phyloP scores from a whole-genome alignment of 176 grass and related monocot species.

The Cenchrus fungigraminus region DNA sequence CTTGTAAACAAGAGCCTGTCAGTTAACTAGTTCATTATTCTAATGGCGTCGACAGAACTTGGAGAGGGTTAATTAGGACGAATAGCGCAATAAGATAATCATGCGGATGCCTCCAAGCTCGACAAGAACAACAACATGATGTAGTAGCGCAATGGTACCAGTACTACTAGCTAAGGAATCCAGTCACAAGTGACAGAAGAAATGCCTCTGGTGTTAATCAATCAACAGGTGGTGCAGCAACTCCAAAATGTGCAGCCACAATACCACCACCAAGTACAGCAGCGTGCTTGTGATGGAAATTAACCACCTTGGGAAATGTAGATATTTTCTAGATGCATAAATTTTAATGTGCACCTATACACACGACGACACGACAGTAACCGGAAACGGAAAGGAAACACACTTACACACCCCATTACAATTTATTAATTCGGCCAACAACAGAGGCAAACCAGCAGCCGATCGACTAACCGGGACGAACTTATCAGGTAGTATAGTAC shows the following conservation, averaged over 20 bases:
- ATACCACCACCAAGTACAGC: conserved; percentile 35
- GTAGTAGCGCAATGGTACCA: neutral
- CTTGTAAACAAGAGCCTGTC: too few relatives aligned
- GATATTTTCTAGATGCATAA: too few relatives aligned
- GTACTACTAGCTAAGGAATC: conserved; percentile 37
- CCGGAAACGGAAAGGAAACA: too few relatives aligned
- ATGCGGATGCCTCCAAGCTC: conserved; percentile 33
- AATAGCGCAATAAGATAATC: conserved; percentile 11
- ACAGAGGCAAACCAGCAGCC: too few relatives aligned
- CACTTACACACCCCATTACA: too few relatives aligned
- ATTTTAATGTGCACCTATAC: too few relatives aligned
- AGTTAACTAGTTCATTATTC: conserved; percentile 16
- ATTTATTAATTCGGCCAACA: too few relatives aligned
- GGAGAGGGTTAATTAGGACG: conserved; percentile 22
- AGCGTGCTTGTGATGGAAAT: neutral
- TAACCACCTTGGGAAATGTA: conserved; percentile 16
- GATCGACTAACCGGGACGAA: too few relatives aligned
- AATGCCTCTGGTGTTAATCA: conserved; percentile 38
- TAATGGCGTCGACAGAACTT: conserved; percentile 6
- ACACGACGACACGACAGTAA: too few relatives aligned
- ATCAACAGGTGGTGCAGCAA: conserved; percentile 38
- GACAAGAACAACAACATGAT: conserved; percentile 20
- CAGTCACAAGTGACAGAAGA: conserved; percentile 29
- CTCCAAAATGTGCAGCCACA: conserved; percentile 31
- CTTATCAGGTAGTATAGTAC: too few relatives aligned